Evolutionary conservation across 139 green algal genomes (phyloP), one percentile per base, ranked within the genome.

Genomic region (Tetraselmis striata): DNA sequence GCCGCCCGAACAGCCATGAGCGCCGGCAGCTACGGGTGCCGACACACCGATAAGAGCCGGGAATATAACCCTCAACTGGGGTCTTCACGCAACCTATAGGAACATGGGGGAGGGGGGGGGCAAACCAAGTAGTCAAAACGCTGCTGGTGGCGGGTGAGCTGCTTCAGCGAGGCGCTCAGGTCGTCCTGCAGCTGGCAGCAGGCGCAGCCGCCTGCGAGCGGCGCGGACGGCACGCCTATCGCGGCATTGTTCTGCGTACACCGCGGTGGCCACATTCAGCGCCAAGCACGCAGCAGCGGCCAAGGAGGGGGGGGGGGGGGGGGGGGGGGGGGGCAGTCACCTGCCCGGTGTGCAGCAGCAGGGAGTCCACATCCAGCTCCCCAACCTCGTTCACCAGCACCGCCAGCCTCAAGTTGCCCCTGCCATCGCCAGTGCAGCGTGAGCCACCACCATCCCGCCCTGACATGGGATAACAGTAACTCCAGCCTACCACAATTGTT

Each of bases 331-430:
- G n/a, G 2, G 25, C 28, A 5, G 23, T 18, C 32, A 84, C 83
- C 81, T 87, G 82, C n/a, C 77, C 59, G 23, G 79, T 77, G 75
- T 88, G 83, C 45, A 92, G 32, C 23, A 91, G 84, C 80, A 85
- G 27, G 29, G 82, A 85, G 83, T 91, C 89, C 0, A 92, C 75
- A 32, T 91, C 85, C 11, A 92, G 1, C 0, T 32, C 2, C 0
- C 84, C 87, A 23, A 90, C 86, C 67, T 91, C 89, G 80, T 92
- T 91, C 23, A 91, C 80, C 32, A 92, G 79, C 45, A 91, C 87
- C 25, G 81, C 86, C 24, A 92, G 79, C 22, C 85, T 85, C 45
- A 92, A n/a, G 18, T 45, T 29, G 26, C 75, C 81, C 45, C 88
- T 91, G 88, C 29, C n/a, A n/a, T n/a, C n/a, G n/a, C n/a, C n/a